Evolutionary conservation across 2,329 filamentous ascomycete species (phyloP).

Genomic region (Monosporascus sp.): DNA sequence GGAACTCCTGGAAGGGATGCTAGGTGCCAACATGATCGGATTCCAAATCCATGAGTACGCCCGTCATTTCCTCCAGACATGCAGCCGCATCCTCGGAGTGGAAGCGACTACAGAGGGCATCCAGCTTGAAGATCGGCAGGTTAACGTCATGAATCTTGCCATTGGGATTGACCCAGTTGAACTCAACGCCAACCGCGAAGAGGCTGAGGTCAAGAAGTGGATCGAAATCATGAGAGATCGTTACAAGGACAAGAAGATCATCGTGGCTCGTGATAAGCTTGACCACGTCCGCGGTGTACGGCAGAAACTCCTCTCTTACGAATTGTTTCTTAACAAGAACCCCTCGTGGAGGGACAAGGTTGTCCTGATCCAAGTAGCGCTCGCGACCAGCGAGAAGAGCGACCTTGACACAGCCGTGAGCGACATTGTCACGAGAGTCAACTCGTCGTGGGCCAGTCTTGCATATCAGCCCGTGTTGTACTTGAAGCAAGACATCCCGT

Average conservation of each 20-base stretch:
- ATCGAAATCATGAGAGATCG: slow-evolving; percentile 74
- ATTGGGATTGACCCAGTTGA: slow-evolving; percentile 88
- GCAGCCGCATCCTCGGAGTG: slow-evolving; percentile 83
- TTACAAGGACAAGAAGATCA: slow-evolving; percentile 83
- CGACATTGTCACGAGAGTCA: slow-evolving; percentile 91
- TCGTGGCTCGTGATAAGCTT: slow-evolving; percentile 90
- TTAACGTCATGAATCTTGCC: slow-evolving; percentile 78
- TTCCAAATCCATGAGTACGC: slow-evolving; percentile 94
- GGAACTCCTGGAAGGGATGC: slow-evolving; percentile 83
- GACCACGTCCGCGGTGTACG: slow-evolving; percentile 88
- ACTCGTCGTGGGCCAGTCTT: slow-evolving; percentile 84
- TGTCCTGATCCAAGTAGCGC: slow-evolving; percentile 89
- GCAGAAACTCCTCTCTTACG: slow-evolving; percentile 88
- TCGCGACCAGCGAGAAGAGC: slow-evolving; percentile 81
- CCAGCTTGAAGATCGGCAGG: slow-evolving; percentile 87
- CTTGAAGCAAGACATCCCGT: slow-evolving; percentile 90
- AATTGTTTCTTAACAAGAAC: slow-evolving; percentile 90
- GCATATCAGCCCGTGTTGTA: slow-evolving; percentile 92
- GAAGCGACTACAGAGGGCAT: slow-evolving; percentile 86
- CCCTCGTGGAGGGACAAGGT: slow-evolving; percentile 85
- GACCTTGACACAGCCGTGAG: slow-evolving; percentile 85
- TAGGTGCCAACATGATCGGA: slow-evolving; percentile 86
- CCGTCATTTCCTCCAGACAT: slow-evolving; percentile 91
- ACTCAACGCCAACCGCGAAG: slow-evolving; percentile 65
- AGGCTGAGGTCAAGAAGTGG: slow-evolving; percentile 72